A percentile compares a stretch with the other conserved stretches of the same genome.
Evolutionary conservation across 495 filamentous ascomycete genomes (phyloP).

Genomic region (Cetradonia linearis): DNA sequence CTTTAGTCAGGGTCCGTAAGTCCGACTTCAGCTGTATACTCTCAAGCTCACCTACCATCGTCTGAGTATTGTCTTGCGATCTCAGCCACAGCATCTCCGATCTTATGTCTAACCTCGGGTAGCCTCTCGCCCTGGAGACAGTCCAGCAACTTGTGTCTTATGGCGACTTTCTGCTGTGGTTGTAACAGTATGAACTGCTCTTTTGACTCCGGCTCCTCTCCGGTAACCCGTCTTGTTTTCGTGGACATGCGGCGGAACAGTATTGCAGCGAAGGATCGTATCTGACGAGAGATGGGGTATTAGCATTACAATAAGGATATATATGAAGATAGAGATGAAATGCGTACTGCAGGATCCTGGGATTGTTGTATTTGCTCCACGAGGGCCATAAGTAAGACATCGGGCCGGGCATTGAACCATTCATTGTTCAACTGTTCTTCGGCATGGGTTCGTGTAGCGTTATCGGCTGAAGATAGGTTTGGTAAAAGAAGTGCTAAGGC

Average conservation of each 20-base stretch:
- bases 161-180: constrained; percentile 59
- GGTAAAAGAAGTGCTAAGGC: constrained; percentile 77
- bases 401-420: constrained; percentile 73
- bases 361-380: constrained; percentile 78
- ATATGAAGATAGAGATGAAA: constrained; percentile 1
- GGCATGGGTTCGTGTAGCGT: constrained; percentile 67
- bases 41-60: constrained; percentile 50
- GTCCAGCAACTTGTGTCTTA: constrained; percentile 70
- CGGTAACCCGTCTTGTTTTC: constrained; percentile 67
- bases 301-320: background rate
- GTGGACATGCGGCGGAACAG: constrained; percentile 89
- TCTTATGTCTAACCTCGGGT: constrained; percentile 74
- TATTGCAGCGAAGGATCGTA: constrained; percentile 81
- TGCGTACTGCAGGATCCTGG: constrained; percentile 46
- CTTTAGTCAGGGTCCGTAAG: constrained; percentile 13
- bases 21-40: background rate
- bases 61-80: constrained; percentile 90
- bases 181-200: constrained; percentile 75
- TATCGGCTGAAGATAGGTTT: constrained; percentile 84
- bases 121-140: constrained; percentile 61
- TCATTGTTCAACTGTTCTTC: constrained; percentile 83
- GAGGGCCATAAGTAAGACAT: constrained; percentile 82
- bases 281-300: constrained; percentile 38
- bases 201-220: constrained; percentile 50
- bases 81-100: constrained; percentile 92